Conservation (phyloP, 371 early-diverging fungal genomes). For the Mucor plumbeus region DNA sequence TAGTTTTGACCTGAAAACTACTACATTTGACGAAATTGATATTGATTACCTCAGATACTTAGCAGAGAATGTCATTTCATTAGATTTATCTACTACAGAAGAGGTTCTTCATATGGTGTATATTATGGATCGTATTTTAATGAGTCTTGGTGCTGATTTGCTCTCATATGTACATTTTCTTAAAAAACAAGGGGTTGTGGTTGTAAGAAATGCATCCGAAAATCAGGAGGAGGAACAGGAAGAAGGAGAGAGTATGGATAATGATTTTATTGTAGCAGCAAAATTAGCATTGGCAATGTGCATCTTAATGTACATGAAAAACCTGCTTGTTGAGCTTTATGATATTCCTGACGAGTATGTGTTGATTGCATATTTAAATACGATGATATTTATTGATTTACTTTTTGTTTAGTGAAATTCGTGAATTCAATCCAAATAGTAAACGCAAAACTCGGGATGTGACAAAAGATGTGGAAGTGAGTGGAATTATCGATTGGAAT, state of each 20-base stretch:
- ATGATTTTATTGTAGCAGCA: constrained; percentile 33
- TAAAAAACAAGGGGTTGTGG: constrained; percentile 21
- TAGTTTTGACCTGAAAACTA: constrained; percentile 57
- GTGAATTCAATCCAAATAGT: constrained; percentile 22
- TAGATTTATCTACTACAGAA: constrained; percentile 78
- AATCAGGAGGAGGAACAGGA: constrained; percentile 5
- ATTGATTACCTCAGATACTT: constrained; percentile 74
- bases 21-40: constrained; percentile 41
- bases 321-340: constrained; percentile 65
- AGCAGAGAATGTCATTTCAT: constrained; percentile 77
- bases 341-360: constrained; percentile 67
- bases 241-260: constrained; percentile 5
- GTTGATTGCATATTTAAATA: no score
- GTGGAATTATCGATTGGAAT: constrained; percentile 31
- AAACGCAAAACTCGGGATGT: constrained; percentile 23
- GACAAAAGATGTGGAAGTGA: constrained; percentile 22
- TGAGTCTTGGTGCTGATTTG: constrained; percentile 69
- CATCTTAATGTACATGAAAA: constrained; percentile 66
- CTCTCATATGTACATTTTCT: constrained; percentile 52
- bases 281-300: constrained; percentile 52
- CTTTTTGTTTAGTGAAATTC: constrained; percentile 20
- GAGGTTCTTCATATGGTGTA: constrained; percentile 79
- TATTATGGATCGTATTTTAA: constrained; percentile 70
- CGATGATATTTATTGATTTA: not conserved
- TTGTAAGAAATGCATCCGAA: constrained; percentile 11